Evolutionary conservation across 768 basidiomycete species (phyloP).

Genomic region (Inosperma sp.): DNA sequence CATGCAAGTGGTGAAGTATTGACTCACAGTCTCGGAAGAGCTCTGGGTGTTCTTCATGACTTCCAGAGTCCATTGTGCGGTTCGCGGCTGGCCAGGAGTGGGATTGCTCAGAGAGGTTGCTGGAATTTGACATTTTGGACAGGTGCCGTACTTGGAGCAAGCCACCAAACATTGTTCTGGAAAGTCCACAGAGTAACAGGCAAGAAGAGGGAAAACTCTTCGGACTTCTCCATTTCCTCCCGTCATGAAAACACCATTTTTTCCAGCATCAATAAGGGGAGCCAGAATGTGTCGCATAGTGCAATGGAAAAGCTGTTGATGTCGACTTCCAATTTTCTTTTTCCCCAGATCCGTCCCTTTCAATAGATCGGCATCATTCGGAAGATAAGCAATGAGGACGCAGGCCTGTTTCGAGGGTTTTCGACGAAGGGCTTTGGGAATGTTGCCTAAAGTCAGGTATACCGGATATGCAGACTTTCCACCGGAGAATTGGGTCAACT

Average conservation of each 20-base stretch:
- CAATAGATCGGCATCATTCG: slow-evolving; percentile 29
- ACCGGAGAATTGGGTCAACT: no score
- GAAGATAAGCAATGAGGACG: slow-evolving; percentile 38
- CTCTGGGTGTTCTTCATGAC: slow-evolving; percentile 13
- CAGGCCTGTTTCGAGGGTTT: slow-evolving; percentile 31
- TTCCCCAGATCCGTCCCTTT: slow-evolving; percentile 9
- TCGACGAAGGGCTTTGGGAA: slow-evolving; percentile 29
- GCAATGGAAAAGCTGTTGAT: slow-evolving; percentile 33
- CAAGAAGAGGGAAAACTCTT: slow-evolving; percentile 17
- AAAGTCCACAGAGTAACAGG: slow-evolving; percentile 28
- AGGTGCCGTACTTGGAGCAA: slow-evolving; percentile 24
- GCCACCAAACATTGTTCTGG: slow-evolving; percentile 40
- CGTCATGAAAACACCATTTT: slow-evolving; percentile 31
- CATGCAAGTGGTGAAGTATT: slow-evolving; percentile 16
- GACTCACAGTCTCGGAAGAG: slow-evolving; percentile 10
- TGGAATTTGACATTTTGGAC: slow-evolving; percentile 15
- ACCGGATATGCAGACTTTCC: slow-evolving; percentile 39
- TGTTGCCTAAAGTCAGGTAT: slow-evolving; percentile 40
- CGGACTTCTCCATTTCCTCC: slow-evolving; percentile 32
- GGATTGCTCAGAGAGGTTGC: slow-evolving; percentile 12
- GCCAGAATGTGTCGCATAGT: slow-evolving; percentile 31
- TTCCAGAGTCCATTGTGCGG: slow-evolving; percentile 11
- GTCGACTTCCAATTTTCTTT: slow-evolving; percentile 8
- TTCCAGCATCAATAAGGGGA: no score
- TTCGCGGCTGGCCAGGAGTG: background rate